phyloP scores from a whole-genome alignment of 306 rosid genomes.

The Glycine soja region DNA sequence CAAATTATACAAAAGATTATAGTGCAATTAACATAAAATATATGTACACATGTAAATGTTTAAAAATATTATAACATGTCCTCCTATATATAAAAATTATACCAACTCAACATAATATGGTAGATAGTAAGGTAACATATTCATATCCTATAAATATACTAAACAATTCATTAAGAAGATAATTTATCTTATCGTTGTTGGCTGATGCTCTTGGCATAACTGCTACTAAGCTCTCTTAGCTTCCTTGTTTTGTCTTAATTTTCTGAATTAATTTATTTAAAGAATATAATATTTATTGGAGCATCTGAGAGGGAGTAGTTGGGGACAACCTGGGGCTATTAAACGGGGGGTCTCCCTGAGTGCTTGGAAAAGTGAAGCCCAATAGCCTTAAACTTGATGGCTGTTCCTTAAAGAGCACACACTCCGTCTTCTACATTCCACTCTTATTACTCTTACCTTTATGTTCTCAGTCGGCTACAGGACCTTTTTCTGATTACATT shows the following conservation, averaged over 20 bases:
- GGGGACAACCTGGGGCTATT: conserved; percentile 31
- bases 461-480: neutral
- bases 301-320: neutral
- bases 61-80: neutral
- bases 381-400: conserved; percentile 35
- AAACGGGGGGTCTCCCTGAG: conserved; percentile 12
- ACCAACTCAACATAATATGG: neutral
- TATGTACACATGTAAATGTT: neutral
- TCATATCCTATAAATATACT: neutral
- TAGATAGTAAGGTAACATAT: neutral
- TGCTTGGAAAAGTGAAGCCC: conserved; percentile 40
- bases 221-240: too few species aligned
- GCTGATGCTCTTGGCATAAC: too few species aligned
- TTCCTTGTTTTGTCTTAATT: too few species aligned
- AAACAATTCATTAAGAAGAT: neutral
- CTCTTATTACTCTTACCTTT: neutral
- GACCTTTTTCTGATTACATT: too few species aligned
- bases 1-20: neutral
- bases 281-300: neutral
- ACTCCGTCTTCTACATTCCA: neutral
- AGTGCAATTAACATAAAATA: neutral
- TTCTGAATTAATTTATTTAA: neutral
- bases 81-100: neutral
- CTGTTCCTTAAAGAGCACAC: conserved; percentile 48
- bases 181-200: neutral